Base-by-base conservation (phyloP, 305 asterid species). In the Fraxinus ornus region DNA sequence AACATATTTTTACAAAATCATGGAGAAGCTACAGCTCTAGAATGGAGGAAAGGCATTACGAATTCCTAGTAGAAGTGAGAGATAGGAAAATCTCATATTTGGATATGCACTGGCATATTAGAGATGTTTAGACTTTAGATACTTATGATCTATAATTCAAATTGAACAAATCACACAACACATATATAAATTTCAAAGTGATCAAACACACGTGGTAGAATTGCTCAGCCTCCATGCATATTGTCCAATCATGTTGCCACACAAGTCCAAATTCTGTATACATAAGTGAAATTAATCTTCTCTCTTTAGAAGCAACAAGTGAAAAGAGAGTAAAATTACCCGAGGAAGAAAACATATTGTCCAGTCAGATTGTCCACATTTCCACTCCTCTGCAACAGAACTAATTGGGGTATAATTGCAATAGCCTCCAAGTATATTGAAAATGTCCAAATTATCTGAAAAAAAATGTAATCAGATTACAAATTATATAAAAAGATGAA, bases 381-480 rank as follows among this genome's bases (percentile, higher is more conserved):
- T 87, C 98, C 97, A 87, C 97, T 92, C 88, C 99, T 93, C 89
- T 95, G 99, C 93, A 95, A 85, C 79, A 95, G 88, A 77, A 95
- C 96, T 91, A 95, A 86, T 90, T 94, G 99, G 22, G 99, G 99
- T 82, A 95, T 88, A 82, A 95, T 95, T 44, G 98, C 97, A 80
- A 93, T 94, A 55, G 99, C 98, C 89, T 96, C 99, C 94, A 96
- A 87, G 90, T 94, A 96, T 81, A 96, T 90, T 68, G 99, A 96
- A 82, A 96, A 94, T 70, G 97, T 93, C 99, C 99, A 96, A 62
- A 93, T 83, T 85, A 96, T 79, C 99, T 96, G 93, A 68, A 75
- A 83, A 81, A 75, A 37, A 55, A 62, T 78, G 70, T 49, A 7
- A 41, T 37, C 75, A 75, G 55, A 30, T 66, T n/a, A 80, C 12